These are phyloP conservation scores for Talaromyces verruculosus DNA, from an alignment of 2,329 filamentous ascomycete genomes.

Conservation along the genomic window DNA sequence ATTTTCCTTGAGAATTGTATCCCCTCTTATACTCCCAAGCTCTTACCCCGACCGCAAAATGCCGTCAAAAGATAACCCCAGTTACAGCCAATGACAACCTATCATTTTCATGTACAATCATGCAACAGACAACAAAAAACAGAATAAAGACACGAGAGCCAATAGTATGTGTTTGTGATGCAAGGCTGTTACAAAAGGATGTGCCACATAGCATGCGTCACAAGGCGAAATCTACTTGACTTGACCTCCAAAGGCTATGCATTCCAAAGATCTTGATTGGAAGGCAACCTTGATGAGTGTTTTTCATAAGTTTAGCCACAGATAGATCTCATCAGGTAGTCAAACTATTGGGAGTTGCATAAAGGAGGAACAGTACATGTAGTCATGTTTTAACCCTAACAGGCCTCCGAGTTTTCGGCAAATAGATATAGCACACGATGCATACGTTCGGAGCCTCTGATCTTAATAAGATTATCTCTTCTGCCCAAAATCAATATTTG, in stretches of 20 bases:
- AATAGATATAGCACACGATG: no score
- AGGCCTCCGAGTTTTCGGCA: no score
- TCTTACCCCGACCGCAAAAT: not conserved
- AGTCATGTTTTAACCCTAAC: no score
- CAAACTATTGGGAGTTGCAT: not conserved
- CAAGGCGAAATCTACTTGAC: constrained; percentile 1
- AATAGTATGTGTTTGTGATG: not conserved
- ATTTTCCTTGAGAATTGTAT: not conserved
- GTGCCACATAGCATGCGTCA: not conserved
- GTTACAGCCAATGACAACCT: not conserved
- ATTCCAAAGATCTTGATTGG: not conserved
- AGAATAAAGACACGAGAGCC: not conserved
- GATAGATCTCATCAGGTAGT: not conserved
- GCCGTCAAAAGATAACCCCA: not conserved
- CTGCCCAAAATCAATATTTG: no score
- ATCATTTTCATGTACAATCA: not conserved
- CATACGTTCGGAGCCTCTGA: no score
- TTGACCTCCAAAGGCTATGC: not conserved
- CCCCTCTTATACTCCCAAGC: not conserved
- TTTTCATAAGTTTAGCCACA: not conserved
- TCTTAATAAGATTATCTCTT: no score
- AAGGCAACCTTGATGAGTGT: not conserved
- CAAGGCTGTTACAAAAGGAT: not conserved
- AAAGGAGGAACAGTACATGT: not conserved
- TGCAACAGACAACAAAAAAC: not conserved